phyloP scores from a whole-genome alignment of 1,284 basidiomycete species.

The Malassezia cuniculi region DNA sequence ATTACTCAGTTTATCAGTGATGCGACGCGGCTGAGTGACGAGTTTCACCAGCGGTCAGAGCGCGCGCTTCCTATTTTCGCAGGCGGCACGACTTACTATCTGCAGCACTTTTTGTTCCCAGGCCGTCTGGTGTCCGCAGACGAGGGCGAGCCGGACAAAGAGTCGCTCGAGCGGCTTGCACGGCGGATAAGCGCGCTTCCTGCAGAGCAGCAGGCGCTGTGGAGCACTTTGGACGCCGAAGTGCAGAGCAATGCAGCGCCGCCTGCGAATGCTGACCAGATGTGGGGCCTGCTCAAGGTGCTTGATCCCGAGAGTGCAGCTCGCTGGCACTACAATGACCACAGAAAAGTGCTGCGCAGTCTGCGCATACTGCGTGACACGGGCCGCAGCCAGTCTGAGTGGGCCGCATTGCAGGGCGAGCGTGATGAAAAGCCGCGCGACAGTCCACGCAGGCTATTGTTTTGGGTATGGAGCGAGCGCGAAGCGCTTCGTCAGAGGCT shows the following conservation, averaged over 20 bases:
- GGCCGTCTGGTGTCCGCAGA: constrained; percentile 35
- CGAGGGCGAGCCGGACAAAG: not conserved
- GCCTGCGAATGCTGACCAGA: constrained; percentile 47
- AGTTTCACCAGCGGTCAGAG: constrained; percentile 51
- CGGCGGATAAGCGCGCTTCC: constrained; percentile 2
- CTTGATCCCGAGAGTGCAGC: constrained; percentile 66
- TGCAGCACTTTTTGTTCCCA: constrained; percentile 64
- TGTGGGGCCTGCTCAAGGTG: constrained; percentile 58
- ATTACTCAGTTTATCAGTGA: constrained; percentile 45
- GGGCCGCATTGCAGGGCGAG: constrained; percentile 53
- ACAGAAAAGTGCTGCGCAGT: constrained; percentile 72
- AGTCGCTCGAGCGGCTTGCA: not conserved
- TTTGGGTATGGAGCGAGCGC: constrained; percentile 79
- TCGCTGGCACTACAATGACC: constrained; percentile 91
- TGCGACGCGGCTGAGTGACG: constrained; percentile 48
- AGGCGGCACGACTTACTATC: constrained; percentile 93
- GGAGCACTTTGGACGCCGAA: constrained; percentile 2
- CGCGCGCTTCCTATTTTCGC: constrained; percentile 71
- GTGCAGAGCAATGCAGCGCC: not conserved
- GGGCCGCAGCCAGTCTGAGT: constrained; percentile 57
- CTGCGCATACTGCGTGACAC: constrained; percentile 67
- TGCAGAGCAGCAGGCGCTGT: constrained; percentile 1
- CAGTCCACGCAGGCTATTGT: constrained; percentile 56
- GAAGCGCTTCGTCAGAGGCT: constrained; percentile 57
- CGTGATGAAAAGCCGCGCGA: not conserved